Evolutionary conservation across 2,329 filamentous ascomycete genomes (phyloP).

Genomic region (Fusarium compactum): DNA sequence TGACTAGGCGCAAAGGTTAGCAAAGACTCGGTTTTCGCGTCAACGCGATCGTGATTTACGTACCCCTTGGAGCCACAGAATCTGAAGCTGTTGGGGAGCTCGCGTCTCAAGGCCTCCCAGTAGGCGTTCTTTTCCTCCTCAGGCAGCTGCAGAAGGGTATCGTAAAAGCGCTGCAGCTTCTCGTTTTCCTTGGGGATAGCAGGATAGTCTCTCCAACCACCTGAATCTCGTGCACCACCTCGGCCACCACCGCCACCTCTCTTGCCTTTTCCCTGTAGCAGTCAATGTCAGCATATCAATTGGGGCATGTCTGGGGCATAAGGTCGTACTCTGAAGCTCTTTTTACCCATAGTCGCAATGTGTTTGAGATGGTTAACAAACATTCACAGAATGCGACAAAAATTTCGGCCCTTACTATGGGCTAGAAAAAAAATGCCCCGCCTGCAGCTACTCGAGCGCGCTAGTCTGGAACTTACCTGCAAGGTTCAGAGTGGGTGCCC

Average conservation of each 20-base stretch:
- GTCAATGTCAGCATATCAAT: conserved; percentile 39
- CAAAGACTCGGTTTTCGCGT: conserved; percentile 24
- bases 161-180: conserved; percentile 88
- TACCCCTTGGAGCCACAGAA: conserved; percentile 96
- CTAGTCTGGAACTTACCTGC: conserved; percentile 25
- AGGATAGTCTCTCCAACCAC: conserved; percentile 54
- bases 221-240: conserved; percentile 39
- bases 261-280: conserved; percentile 52
- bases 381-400: conserved; percentile 43
- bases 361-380: conserved; percentile 30
- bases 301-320: conserved; percentile 2
- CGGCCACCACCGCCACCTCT: conserved; percentile 54
- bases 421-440: conserved; percentile 39
- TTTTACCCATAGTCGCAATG: conserved; percentile 54
- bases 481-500: conserved; percentile 8
- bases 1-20: conserved; percentile 66
- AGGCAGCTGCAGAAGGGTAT: conserved; percentile 78
- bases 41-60: conserved; percentile 27
- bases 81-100: conserved; percentile 96
- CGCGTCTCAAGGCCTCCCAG: conserved; percentile 84
- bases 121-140: conserved; percentile 84
- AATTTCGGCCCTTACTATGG: conserved; percentile 33
- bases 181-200: conserved; percentile 80
- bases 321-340: conserved; percentile 52
- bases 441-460: conserved; percentile 22